Evolutionary conservation across 1,139 yeast genomes (phyloP), one percentile per base, ranked within the genome.

Genomic region (Saccharomyces hybrid): DNA sequence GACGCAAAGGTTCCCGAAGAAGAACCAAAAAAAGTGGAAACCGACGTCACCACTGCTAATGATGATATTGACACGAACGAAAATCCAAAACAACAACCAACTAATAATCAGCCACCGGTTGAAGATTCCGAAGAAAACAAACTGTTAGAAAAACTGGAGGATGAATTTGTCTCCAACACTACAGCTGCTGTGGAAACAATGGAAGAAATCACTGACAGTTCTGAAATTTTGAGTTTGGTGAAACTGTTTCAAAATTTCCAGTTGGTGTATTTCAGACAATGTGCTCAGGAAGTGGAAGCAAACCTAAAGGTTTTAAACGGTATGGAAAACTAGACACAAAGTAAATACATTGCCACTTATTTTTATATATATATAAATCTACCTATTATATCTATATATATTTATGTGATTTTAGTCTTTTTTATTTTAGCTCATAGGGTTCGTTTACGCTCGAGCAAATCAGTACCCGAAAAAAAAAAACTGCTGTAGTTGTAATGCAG

Each of bases 141-240:
- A 46, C 52, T 67, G 54, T 73, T 86, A 61, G 89, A 86, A 61
- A 73, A 77, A 49, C 78, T 80, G 61, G 95, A 87, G 71, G 95
- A 87, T 66, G 91, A 84, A 59, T 78, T 86, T 62, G 93, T 86
- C 32, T 79, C 84, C 64, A 87, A 88, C 27, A 86, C 90, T 7
- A 85, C 85, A 57, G 75, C 77, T 32, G 93, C 93, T 0, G 93
- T 85, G n/a, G 79, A 81, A 62, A 82, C 82, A 55, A 86, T 87
- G 93, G 83, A 84, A 70, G 80, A 78, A 59, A 74, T 86, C 57
- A 81, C 87, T 63, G 81, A 79, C 59, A 89, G 91, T 44, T 75
- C 83, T 12, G 86, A 83, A 68, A 75, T 83, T 54, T 76, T 86
- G 52, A 77, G 80, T 57, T 73, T 86, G 64, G 74, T 87, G 60